Evolutionary conservation across 2,329 filamentous ascomycete genomes (phyloP).

Genomic region (Phaeosphaeriaceae sp.): DNA sequence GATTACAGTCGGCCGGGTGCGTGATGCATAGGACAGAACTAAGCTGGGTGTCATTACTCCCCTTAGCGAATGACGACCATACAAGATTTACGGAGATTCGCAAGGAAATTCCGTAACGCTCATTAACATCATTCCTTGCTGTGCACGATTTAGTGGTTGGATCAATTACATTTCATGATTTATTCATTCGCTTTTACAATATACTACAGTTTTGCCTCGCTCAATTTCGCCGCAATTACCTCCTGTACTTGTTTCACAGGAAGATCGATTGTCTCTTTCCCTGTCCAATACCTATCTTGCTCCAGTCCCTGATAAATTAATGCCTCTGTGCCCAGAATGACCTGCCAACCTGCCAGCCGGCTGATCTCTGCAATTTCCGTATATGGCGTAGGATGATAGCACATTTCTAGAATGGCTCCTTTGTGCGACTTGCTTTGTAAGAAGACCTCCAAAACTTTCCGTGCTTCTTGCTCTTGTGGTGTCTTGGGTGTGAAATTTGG

Average conservation of each 20-base stretch:
- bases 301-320: slow-evolving; percentile 80
- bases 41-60: background rate
- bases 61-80: background rate
- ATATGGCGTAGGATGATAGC: slow-evolving; percentile 74
- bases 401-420: slow-evolving; percentile 80
- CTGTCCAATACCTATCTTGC: slow-evolving; percentile 70
- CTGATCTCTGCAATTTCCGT: slow-evolving; percentile 71
- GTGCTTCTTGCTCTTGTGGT: slow-evolving; percentile 65
- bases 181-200: background rate
- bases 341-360: slow-evolving; percentile 70
- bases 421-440: slow-evolving; percentile 59
- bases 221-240: slow-evolving; percentile 52
- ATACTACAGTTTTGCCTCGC: slow-evolving; percentile 30
- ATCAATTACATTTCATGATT: background rate
- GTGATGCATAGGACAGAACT: background rate
- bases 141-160: background rate
- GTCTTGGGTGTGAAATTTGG: slow-evolving; percentile 77
- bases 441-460: slow-evolving; percentile 62
- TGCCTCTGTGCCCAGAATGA: slow-evolving; percentile 78
- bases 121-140: background rate
- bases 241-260: slow-evolving; percentile 67
- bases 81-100: background rate
- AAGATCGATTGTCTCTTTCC: slow-evolving; percentile 63
- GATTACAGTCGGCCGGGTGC: slow-evolving; percentile 72
- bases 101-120: too few relatives aligned